Conservation (phyloP, 768 basidiomycete species). For the Lactarius akahatsu region DNA sequence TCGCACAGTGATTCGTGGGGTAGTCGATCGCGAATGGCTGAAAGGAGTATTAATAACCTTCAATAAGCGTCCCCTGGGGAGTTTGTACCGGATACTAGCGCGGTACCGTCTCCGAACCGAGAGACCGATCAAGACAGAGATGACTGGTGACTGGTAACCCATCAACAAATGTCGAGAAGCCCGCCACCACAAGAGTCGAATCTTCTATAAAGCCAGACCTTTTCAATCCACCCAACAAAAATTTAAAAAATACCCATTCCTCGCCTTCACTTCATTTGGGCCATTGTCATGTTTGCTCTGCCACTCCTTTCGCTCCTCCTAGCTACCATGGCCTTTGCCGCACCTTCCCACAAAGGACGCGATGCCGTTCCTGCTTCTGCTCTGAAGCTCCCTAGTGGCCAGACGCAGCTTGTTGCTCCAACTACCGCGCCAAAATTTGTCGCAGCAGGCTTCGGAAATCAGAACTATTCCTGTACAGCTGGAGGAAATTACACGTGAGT, state of each 20-base stretch:
- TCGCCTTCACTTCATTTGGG: neutral
- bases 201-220: neutral
- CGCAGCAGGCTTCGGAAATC: slow-evolving; percentile 6
- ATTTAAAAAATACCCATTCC: too few species aligned
- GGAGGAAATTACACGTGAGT: slow-evolving; percentile 19
- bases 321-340: neutral
- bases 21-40: neutral
- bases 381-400: neutral
- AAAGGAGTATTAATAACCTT: neutral
- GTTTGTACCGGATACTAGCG: neutral
- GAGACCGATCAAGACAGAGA: neutral
- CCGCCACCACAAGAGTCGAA: neutral
- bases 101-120: neutral
- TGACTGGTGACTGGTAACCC: neutral
- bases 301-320: slow-evolving; percentile 9
- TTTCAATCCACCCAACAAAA: neutral
- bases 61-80: neutral
- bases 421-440: neutral
- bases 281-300: slow-evolving; percentile 8
- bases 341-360: neutral
- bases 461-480: slow-evolving; percentile 20
- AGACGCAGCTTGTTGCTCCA: neutral
- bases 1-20: neutral
- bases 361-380: neutral
- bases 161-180: neutral